Evolutionary conservation across 306 rosid genomes (phyloP), one percentile per base, ranked within the genome.

Genomic region (Senna siamea): DNA sequence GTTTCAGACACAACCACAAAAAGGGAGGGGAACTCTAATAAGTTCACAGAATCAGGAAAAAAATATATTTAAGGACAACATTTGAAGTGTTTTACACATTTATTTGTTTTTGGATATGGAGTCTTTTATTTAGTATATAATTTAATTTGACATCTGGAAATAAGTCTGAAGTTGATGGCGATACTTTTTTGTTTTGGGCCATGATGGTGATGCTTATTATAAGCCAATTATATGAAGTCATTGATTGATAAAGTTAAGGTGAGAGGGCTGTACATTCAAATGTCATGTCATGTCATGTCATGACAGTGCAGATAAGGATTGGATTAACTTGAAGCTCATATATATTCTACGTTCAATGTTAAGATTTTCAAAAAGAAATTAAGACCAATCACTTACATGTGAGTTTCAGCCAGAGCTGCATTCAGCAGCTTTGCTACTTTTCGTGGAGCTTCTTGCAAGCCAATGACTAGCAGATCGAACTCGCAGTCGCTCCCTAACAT

Each of bases 401-500:
- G 89, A 68, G 80, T 86, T 54, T 78, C 80, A 66, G 40, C 47
- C 14, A 92, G 62, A 71, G 79, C 79, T 18, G 70, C 78, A 41
- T 82, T 76, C 50, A 89, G 71, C 32, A 80, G 54, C 26, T 66
- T 55, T 35, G 67, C 81, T 38, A 88, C 74, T 59, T 85, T 73
- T 23, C 86, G 72, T 7, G 97, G 96, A 59, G 83, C 93, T 47
- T 92, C 97, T 78, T 92, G 97, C 60, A 92, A 85, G 6, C 97
- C 97, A 38, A 89, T 75, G 4, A 78, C 92, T 32, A 92, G 70
- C 70, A 92, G 93, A 80, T 92, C 97, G 19, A 78, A 83, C 32
- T 83, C 77, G 2, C 87, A 54, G 47, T 60, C 70, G 40, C 78
- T 79, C 59, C 85, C 84, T 9, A 92, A 82, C 64, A 88, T 41